Evolutionary conservation across 225 moss, liverwort and hornwort genomes (phyloP), one percentile per base, ranked within the genome.

Genomic region (Pleurozium schreberi): DNA sequence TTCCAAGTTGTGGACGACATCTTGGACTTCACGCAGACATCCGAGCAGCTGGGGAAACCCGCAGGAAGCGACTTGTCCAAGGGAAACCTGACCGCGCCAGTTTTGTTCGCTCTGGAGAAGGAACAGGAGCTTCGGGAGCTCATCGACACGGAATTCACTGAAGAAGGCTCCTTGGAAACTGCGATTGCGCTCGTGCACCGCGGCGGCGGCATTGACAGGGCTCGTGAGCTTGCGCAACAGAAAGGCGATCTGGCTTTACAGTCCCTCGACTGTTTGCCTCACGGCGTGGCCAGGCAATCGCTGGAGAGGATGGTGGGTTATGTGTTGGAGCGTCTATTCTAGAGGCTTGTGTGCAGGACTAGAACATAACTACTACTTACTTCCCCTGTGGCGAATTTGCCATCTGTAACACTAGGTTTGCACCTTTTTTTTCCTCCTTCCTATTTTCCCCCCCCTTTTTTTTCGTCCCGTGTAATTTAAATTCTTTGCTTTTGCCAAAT

Each of bases 1-100:
- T 99, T 99, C 88, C 99, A 99, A 91, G 93, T 99, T 16, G 99
- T 99, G 71, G 99, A 99, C 64, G 99, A 99, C 81, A 97, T 99
- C 92, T 74, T 99, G 89, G 99, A 99, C 84, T 99, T 99, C 47
- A 99, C 99, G 21, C 96, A 97, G 86, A 94, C 99, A 4, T 95
- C 96, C 12, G 97, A 97, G 89, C 96, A 97, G 91, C 94, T 99
- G 17, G 99, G 99, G 11, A 99, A 99, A 84, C 99, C 99, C 50
- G 94, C 99, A 3, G 99, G 96, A 52, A 99, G 99, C 68, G 99
- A 99, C 63, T 80, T 99, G 77, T 95, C 94, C 20, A 97, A 97
- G 89, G 99, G 99, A 8, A 99, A 97, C 85, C 92, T 99, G 49
- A 99, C 99, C 34, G 99, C 99, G 6, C 99, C 99, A 14, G 97